These are phyloP conservation scores for Pseudonectria foliicola DNA, from an alignment of 2,329 filamentous ascomycete genomes.

Conservation along the genomic window DNA sequence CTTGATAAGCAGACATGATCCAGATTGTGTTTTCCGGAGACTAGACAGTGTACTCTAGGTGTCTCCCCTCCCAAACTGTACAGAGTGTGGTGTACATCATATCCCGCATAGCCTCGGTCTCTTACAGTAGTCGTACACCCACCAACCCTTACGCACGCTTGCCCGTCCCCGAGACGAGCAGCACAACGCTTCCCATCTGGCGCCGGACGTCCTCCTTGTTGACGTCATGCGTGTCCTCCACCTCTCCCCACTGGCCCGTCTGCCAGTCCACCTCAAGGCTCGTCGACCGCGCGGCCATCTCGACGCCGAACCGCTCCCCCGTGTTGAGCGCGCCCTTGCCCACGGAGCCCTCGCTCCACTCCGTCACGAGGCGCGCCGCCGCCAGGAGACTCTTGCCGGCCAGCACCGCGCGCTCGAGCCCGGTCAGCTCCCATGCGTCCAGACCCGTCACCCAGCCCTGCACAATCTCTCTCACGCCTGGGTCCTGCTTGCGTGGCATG, in stretches of 20 bases:
- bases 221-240: slow-evolving; percentile 97
- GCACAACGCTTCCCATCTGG: slow-evolving; percentile 79
- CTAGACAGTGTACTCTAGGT: too few relatives aligned
- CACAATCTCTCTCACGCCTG: slow-evolving; percentile 70
- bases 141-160: slow-evolving; percentile 10
- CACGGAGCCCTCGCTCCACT: slow-evolving; percentile 74
- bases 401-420: slow-evolving; percentile 73
- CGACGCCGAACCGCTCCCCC: slow-evolving; percentile 59
- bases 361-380: slow-evolving; percentile 67
- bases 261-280: slow-evolving; percentile 88
- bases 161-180: slow-evolving; percentile 64
- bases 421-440: slow-evolving; percentile 74
- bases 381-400: slow-evolving; percentile 82
- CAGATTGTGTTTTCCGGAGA: too few relatives aligned
- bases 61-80: too few relatives aligned
- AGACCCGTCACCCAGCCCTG: slow-evolving; percentile 69
- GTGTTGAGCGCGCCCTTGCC: slow-evolving; percentile 35
- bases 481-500: slow-evolving; percentile 64
- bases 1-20: too few relatives aligned
- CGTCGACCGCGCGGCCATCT: slow-evolving; percentile 70
- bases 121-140: neutral
- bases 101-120: neutral
- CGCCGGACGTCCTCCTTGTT: slow-evolving; percentile 82
- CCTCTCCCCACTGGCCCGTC: slow-evolving; percentile 86
- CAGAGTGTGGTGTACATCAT: too few relatives aligned